Conservation (phyloP, 352 stramenopile species). For the Pythium phragmiticola region DNA sequence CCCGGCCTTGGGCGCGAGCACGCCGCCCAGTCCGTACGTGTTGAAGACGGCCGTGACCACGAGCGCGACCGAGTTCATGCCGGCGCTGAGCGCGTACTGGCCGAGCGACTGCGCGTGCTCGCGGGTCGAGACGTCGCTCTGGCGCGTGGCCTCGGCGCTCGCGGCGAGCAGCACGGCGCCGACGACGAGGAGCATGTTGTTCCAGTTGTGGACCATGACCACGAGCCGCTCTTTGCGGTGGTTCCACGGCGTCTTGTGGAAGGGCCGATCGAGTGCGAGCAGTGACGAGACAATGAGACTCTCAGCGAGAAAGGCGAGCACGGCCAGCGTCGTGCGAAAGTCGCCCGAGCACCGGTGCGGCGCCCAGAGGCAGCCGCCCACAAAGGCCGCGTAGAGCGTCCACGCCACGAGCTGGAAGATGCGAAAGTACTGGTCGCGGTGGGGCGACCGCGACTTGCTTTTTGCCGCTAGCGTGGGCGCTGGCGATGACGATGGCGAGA, state of each 20-base stretch:
- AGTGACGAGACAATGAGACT: slow-evolving; percentile 80
- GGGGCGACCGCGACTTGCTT: slow-evolving; percentile 4
- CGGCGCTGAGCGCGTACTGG: slow-evolving; percentile 53
- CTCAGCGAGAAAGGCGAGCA: slow-evolving; percentile 68
- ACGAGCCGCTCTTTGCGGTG: slow-evolving; percentile 49
- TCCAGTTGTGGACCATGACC: slow-evolving; percentile 83
- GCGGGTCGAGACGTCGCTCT: slow-evolving; percentile 29
- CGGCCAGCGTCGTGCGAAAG: slow-evolving; percentile 51
- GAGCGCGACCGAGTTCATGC: slow-evolving; percentile 59
- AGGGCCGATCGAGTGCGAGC: slow-evolving; percentile 56
- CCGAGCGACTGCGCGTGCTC: slow-evolving; percentile 27
- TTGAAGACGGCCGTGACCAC: slow-evolving; percentile 79
- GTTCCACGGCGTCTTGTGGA: slow-evolving; percentile 16
- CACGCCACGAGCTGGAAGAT: slow-evolving; percentile 69
- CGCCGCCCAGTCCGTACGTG: slow-evolving; percentile 78
- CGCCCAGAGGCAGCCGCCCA: slow-evolving; percentile 41
- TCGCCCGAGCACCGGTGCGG: slow-evolving; percentile 39
- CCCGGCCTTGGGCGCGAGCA: slow-evolving; percentile 66
- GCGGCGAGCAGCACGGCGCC: slow-evolving; percentile 60
- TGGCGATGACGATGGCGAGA: slow-evolving; percentile 27
- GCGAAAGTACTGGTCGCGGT: slow-evolving; percentile 56
- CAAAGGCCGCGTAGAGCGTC: slow-evolving; percentile 55
- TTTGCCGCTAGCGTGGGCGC: slow-evolving; percentile 8
- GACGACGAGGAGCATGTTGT: slow-evolving; percentile 81
- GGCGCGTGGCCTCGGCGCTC: slow-evolving; percentile 57